phyloP scores from a whole-genome alignment of 257 asterid species.

The Haberlea rhodopensis region DNA sequence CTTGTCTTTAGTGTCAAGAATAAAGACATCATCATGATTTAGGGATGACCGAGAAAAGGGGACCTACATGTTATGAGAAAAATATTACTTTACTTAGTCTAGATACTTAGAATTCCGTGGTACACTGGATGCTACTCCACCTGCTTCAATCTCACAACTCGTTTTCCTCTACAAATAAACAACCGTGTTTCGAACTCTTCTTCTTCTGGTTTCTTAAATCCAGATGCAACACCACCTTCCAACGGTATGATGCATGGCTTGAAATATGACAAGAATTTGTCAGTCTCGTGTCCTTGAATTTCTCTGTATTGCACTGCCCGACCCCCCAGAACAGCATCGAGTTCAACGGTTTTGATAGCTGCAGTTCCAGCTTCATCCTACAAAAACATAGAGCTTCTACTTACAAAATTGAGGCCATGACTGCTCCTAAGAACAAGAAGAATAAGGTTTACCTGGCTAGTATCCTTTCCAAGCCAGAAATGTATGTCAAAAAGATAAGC shows the following conservation, averaged over 20 bases:
- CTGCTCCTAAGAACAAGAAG: conserved; percentile 11
- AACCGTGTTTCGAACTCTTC: conserved; percentile 82
- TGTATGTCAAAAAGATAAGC: conserved; percentile 77
- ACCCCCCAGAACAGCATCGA: conserved; percentile 86
- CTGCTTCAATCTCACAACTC: conserved; percentile 79
- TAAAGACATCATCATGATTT: conserved; percentile 96
- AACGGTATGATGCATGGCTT: conserved; percentile 85
- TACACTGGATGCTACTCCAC: conserved; percentile 31
- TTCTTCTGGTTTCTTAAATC: conserved; percentile 77
- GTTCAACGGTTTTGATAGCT: conserved; percentile 88
- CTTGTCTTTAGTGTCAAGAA: conserved; percentile 83
- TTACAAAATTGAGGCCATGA: conserved; percentile 17
- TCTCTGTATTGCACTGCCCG: conserved; percentile 92
- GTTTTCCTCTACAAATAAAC: conserved; percentile 81
- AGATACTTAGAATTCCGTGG: neutral
- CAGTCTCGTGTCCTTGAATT: conserved; percentile 84
- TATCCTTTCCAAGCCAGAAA: conserved; percentile 96
- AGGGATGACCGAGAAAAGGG: conserved; percentile 91
- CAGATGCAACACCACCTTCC: conserved; percentile 95
- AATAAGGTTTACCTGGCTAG: conserved; percentile 69
- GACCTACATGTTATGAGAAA: conserved; percentile 43
- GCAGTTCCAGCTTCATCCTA: conserved; percentile 99
- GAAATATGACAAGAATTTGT: conserved; percentile 80
- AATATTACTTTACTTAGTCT: neutral
- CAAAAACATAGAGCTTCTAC: conserved; percentile 10